phyloP scores from a whole-genome alignment of 805 yeast species.

The Yarrowia sp. region DNA sequence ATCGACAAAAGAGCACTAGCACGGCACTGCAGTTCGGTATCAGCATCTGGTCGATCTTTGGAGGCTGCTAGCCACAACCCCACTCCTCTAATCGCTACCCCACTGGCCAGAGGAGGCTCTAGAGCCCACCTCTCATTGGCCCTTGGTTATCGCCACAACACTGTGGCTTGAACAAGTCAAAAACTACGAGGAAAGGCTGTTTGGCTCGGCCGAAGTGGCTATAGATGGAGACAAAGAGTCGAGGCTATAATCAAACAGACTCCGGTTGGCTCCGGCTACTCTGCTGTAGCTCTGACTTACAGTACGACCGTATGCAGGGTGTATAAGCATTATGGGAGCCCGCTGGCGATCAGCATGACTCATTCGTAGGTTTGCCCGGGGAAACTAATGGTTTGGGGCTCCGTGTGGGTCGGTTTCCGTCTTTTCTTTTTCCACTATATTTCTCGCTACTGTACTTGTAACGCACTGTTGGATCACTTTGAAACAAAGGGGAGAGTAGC shows the following conservation, averaged over 20 bases:
- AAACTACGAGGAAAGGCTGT: constrained; percentile 6
- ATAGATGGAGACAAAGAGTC: background rate
- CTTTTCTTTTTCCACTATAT: background rate
- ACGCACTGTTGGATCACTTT: background rate
- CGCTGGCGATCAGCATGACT: constrained; percentile 26
- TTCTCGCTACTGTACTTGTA: no score
- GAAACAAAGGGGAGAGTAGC: constrained; percentile 3
- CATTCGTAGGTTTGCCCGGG: constrained; percentile 29
- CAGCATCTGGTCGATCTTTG: background rate
- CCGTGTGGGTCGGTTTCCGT: background rate
- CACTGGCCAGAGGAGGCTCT: background rate
- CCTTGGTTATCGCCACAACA: constrained; percentile 21
- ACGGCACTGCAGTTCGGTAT: background rate
- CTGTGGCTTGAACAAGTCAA: constrained; percentile 14
- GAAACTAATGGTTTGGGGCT: constrained; percentile 12
- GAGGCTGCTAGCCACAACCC: background rate
- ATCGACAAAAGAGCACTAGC: background rate
- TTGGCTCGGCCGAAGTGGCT: constrained; percentile 10
- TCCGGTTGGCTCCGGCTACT: constrained; percentile 5
- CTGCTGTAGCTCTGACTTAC: constrained; percentile 14
- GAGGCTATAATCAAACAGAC: constrained; percentile 1
- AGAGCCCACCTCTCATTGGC: background rate
- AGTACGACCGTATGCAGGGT: constrained; percentile 33
- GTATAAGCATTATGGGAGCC: constrained; percentile 13
- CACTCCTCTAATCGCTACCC: constrained; percentile 7